Base-by-base conservation (phyloP, 345 rosid genomes). In the Euphorbia lathyris region DNA sequence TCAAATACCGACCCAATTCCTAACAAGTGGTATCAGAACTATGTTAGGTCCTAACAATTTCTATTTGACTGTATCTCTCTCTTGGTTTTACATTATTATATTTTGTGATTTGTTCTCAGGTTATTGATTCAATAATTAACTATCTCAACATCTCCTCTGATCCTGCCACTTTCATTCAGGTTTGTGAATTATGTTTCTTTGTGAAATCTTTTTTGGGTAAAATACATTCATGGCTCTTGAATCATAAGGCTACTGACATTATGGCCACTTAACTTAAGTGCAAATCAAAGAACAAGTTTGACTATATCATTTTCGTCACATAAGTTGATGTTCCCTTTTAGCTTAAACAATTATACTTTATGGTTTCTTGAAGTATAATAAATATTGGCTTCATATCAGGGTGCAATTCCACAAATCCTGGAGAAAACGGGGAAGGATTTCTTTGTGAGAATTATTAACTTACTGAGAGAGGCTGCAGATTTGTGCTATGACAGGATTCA, bases 381-480 rank as follows among this genome's bases (percentile, higher is more conserved):
- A n/a, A n/a, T n/a, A n/a, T n/a, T n/a, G 42, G 72, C 19, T 66
- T n/a, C 65, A 61, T 63, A 73, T 68, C 77, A 90, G 93, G 90
- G 78, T 34, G 98, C 93, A 10, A 66, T 88, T 77, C 93, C 95
- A 8, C 76, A 76, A 47, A 85, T 93, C 57, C 55, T 90, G 34
- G 83, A 83, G 79, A 86, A 88, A 32, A 86, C 91, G 17, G 76
- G 84, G 42, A 86, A 77, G 40, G 85, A 75, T 5, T 93, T 93
- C 86, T 88, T 87, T 78, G 70, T 75, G 3, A 87, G 78, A 58
- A 78, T 84, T 53, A 74, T 74, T 32, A 42, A 53, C 80, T 61
- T 77, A 48, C 74, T 88, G 32, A 83, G 81, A 70, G 82, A 81
- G 58, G 70, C 80, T 67, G 91, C 88, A 19, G 88, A 74, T 65